Conservation (phyloP, 164 flowering plant genomes). For the Nymphaea colorata region DNA sequence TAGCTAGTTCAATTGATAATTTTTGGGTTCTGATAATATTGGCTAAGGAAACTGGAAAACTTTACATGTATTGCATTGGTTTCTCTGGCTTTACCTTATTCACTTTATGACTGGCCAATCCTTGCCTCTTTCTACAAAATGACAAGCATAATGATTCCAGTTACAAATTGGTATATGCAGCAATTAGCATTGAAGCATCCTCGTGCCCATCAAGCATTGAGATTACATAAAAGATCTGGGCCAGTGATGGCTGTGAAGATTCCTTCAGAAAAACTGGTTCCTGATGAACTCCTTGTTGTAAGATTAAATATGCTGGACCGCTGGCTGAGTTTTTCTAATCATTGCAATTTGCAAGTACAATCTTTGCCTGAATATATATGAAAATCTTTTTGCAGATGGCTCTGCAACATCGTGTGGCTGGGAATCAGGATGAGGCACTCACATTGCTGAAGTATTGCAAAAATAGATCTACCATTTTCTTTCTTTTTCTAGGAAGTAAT, state of each 20-base stretch:
- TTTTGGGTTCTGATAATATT: no score
- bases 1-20: no score
- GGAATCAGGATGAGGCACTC: conserved; percentile 43
- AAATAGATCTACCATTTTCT: not conserved
- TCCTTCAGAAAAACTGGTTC: conserved; percentile 28
- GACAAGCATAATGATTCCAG: not conserved
- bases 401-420: conserved; percentile 32
- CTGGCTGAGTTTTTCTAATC: no score
- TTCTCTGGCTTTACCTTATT: not conserved
- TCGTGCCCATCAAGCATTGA: conserved; percentile 39
- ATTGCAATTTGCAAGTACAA: no score
- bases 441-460: conserved; percentile 39
- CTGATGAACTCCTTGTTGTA: conserved; percentile 52
- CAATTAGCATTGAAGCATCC: conserved; percentile 49
- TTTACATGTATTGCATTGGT: not conserved
- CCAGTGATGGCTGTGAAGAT: conserved; percentile 8
- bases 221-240: conserved; percentile 29
- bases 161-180: conserved; percentile 27
- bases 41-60: no score
- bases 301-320: conserved; percentile 11
- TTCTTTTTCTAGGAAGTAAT: not conserved
- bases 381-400: conserved; percentile 38
- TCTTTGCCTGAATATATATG: no score
- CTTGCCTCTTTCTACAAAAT: not conserved
- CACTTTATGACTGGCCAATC: not conserved